A percentile compares a stretch with the other conserved stretches of the same genome.
Conservation (phyloP, 1,139 yeast species). For the Meyerozyma sp. region DNA sequence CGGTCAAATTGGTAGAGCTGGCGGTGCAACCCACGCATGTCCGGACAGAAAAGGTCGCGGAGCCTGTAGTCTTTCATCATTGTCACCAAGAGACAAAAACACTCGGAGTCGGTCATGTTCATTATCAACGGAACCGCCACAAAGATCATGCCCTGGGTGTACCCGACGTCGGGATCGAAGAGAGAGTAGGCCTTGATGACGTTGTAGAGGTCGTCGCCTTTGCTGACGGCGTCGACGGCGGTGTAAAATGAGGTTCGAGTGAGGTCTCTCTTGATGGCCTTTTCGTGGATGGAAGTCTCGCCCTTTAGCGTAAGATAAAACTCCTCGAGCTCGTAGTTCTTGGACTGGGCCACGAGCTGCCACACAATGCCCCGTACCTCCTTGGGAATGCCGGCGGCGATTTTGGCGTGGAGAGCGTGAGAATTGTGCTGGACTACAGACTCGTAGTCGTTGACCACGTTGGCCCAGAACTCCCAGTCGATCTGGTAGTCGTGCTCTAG, state of each 20-base stretch:
- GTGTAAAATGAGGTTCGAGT: constrained; percentile 80
- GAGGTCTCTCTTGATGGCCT: constrained; percentile 74
- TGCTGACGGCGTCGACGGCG: constrained; percentile 47
- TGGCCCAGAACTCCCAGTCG: constrained; percentile 90
- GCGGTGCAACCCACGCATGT: constrained; percentile 89
- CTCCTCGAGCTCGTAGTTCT: constrained; percentile 68
- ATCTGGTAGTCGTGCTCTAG: constrained; percentile 31
- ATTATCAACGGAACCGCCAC: constrained; percentile 78
- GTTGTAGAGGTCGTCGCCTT: constrained; percentile 56
- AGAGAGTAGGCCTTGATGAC: constrained; percentile 81
- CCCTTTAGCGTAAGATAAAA: constrained; percentile 49
- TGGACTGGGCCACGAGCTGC: constrained; percentile 86
- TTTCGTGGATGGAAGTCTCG: constrained; percentile 62
- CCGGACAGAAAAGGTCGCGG: constrained; percentile 73
- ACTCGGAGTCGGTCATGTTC: constrained; percentile 78
- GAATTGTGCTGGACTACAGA: constrained; percentile 61
- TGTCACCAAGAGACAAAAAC: constrained; percentile 74
- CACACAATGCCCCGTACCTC: constrained; percentile 86
- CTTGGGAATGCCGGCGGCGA: constrained; percentile 74
- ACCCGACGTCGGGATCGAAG: constrained; percentile 90
- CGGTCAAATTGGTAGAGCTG: constrained; percentile 86
- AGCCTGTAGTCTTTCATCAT: constrained; percentile 82
- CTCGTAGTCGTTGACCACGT: constrained; percentile 69
- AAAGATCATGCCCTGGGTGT: constrained; percentile 97
- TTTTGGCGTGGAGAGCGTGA: constrained; percentile 51